Evolutionary conservation across 345 rosid species (phyloP), one percentile per base, ranked within the genome.

Genomic region (Diplotaxis tenuifolia): DNA sequence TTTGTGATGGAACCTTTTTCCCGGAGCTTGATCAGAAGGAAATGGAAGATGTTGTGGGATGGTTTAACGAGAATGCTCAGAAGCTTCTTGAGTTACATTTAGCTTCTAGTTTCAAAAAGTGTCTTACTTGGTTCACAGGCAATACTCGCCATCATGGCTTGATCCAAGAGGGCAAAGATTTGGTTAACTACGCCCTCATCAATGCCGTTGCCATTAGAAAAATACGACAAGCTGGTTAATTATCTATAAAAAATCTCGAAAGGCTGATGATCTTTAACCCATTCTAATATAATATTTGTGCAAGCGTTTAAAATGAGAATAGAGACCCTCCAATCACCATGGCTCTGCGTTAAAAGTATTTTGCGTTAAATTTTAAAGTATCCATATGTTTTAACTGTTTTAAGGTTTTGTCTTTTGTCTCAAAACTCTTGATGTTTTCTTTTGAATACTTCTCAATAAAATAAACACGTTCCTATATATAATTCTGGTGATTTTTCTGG

Each of bases 1-100:
- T 91, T 36, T 95, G 99, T 58, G 97, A 92, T 73, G 97, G 88
- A 29, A 89, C 86, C 70, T 95, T 95, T 83, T 95, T 95, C 85
- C 96, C 99, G 56, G 84, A 88, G 69, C 96, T 95, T 71, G n/a
- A n/a, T n/a, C 80, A 84, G 5, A 80, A 77, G 59, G 97, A 92
- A 71, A 92, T 92, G 96, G 88, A 93, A 2, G 85, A 83, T 47
- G 83, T 95, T 7, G 89, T 92, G 0, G 93, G 96, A 4, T 86
- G 89, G 85, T 95, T 95, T 70, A 95, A 88, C 59, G 74, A 88
- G 29, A 85, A 87, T 57, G 97, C 97, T 1, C 88, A 80, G 79
- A 87, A 92, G 82, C 81, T 95, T 85, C 93, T 95, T 21, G 87
- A 86, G 78, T 64, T 86, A 0, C 99, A 92, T 80, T 83, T 95